Conservation (phyloP, 176 grass and related monocot species). For the Carex kokanica region DNA sequence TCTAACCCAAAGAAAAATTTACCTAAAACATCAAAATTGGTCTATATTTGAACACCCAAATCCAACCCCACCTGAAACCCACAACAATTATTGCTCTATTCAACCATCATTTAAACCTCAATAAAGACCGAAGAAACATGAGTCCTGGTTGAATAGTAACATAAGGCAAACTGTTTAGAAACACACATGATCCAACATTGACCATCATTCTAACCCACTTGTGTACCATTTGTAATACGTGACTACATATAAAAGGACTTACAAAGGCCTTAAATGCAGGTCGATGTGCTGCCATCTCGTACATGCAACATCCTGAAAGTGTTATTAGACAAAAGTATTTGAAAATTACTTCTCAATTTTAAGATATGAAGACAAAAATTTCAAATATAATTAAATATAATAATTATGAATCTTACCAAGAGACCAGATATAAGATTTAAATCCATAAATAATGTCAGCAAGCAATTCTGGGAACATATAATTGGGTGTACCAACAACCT, state of each 20-base stretch:
- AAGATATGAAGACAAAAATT: background rate
- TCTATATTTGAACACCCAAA: background rate
- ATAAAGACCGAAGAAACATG: background rate
- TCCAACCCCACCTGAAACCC: background rate
- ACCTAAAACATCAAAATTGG: background rate
- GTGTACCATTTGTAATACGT: background rate
- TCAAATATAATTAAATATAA: background rate
- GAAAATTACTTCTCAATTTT: background rate
- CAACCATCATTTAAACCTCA: background rate
- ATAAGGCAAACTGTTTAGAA: background rate
- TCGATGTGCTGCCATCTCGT: constrained; percentile 97
- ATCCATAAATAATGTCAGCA: constrained; percentile 94
- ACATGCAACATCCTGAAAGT: constrained; percentile 81
- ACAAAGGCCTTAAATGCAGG: constrained; percentile 99
- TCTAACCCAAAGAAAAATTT: background rate
- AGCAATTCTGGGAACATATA: constrained; percentile 99
- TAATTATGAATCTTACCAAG: constrained; percentile 56
- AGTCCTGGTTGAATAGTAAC: background rate
- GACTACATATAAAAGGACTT: constrained; percentile 35
- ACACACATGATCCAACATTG: background rate
- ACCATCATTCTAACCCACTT: background rate
- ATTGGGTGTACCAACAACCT: constrained; percentile 99
- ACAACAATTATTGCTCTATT: background rate
- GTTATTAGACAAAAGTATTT: constrained; percentile 16
- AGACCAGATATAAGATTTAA: constrained; percentile 99